Evolutionary conservation across 148 eudicot genomes (phyloP), one percentile per base, ranked within the genome.

Genomic region (Nepenthes mirabilis): DNA sequence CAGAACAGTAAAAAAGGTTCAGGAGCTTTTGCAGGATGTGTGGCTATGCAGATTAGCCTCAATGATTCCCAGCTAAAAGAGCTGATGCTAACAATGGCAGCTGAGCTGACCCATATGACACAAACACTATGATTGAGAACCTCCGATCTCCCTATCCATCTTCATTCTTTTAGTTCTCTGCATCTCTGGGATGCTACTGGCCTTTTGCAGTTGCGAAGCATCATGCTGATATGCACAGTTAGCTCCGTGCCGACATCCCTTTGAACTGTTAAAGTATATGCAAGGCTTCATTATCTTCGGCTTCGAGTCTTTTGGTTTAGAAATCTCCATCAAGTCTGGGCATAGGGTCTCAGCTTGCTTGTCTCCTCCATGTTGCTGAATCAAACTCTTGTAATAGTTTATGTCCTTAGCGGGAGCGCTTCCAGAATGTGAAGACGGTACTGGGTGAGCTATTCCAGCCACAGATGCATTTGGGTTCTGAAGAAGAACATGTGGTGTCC

Each of bases 331-430:
- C 33, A 57, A 14, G 43, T 77, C 82, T 34, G 73, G 76, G 48
- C 74, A 71, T 43, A 49, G 34, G 11, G 55, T 68, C 52, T 82
- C 91, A 1, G 33, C 9, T 51, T 59, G 71, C 45, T 71, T 84
- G 23, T 79, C 87, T 37, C 73, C 87, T 37, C 90, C 95, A 10
- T 87, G 90, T 71, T 84, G 95, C 67, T 87, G 95, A 68, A 83
- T 80, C 65, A 83, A 75, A 65, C 78, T 82, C 80, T 79, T 85
- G 58, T 78, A 83, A 50, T 87, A 87, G 68, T 72, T 83, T 4
- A 79, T 68, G 58, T 82, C 88, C 70, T 72, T 80, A 0, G 67
- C 48, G 7, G 70, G 65, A 8, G 77, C 72, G 14, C 52, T 49
- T 55, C 45, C 68, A 0, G 61, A 11, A 34, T 52, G 36, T 34